Base-by-base conservation (phyloP, 1,284 basidiomycete species). In the Caloboletus inedulis region DNA sequence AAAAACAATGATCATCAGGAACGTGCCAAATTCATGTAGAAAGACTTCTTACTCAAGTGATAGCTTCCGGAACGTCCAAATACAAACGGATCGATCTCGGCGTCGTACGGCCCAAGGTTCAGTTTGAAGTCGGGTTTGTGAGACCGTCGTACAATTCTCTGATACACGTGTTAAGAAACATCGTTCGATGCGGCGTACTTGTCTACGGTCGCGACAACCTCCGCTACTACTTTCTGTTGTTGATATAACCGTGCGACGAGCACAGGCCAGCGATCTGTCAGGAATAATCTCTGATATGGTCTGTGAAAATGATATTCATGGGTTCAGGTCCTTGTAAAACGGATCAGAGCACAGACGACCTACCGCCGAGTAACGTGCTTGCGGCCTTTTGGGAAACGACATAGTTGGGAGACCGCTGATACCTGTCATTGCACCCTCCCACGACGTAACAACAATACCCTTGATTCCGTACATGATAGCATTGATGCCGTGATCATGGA, bases 351-450 rank as follows among this genome's bases (percentile, higher is more conserved):
- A 33, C 23, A 25, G 4, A 29, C 30, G 41, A 36, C 37, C n/a
- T 51, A 35, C 66, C 62, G 47, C 75, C 55, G 18, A 72, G 51
- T 1, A 59, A 55, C 0, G 66, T 63, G 55, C 72, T 65, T n/a
- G 74, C 77, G 27, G 74, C 62, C 51, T 72, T 69, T 4, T 72
- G 70, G 3, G 74, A 72, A 75, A 81, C 77, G 58, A 80, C 65
- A 58, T 76, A 78, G 21, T 75, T 79, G 8, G 74, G 72, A 12
- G 72, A 72, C 29, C 77, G 70, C 65, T 79, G 79, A 49, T 73
- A 74, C 62, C 79, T 72, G 34, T 3, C 76, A 75, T 72, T 33
- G 69, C 16, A 30, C 25, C 8, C 19, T 41, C 40, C 25, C 10
- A 27, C 8, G 13, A 23, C 12, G 27, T 29, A 18, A 43, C 27